A percentile compares a stretch with the other conserved stretches of the same genome.
Evolutionary conservation across 2,329 filamentous ascomycete genomes (phyloP).

Genomic region (Cadophora sp.): DNA sequence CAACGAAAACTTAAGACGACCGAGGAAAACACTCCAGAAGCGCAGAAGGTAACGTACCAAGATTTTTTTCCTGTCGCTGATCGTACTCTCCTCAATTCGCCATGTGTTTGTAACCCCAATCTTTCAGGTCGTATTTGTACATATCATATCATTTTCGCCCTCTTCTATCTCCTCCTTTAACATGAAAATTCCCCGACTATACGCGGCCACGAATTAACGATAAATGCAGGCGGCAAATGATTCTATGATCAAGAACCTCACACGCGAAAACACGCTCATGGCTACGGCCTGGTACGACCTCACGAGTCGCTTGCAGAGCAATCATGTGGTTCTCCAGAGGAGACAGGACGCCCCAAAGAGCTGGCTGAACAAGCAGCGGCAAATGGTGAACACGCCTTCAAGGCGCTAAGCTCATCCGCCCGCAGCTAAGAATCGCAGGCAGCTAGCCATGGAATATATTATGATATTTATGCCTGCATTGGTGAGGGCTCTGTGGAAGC

Average conservation of each 20-base stretch:
- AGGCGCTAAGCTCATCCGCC: slow-evolving; percentile 39
- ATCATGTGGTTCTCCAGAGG: slow-evolving; percentile 79
- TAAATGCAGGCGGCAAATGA: slow-evolving; percentile 40
- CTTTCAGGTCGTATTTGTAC: too few relatives aligned
- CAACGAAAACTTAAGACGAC: slow-evolving; percentile 39
- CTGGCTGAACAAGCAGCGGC: slow-evolving; percentile 85
- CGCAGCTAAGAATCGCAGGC: neutral
- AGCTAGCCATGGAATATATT: neutral
- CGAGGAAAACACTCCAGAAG: slow-evolving; percentile 39
- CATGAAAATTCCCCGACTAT: neutral
- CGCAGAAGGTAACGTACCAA: slow-evolving; percentile 41
- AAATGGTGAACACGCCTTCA: slow-evolving; percentile 61
- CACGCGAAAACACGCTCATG: slow-evolving; percentile 80
- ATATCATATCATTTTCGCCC: neutral
- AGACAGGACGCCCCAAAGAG: slow-evolving; percentile 77
- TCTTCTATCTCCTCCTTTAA: neutral
- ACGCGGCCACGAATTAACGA: slow-evolving; percentile 17
- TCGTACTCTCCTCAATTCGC: neutral
- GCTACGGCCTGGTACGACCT: slow-evolving; percentile 88
- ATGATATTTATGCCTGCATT: slow-evolving; percentile 20
- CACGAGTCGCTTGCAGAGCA: slow-evolving; percentile 79
- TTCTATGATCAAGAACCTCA: slow-evolving; percentile 60
- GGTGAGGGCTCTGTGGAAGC: slow-evolving; percentile 7
- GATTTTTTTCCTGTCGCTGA: slow-evolving; percentile 26
- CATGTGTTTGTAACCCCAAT: too few relatives aligned